Evolutionary conservation across 768 basidiomycete species (phyloP), one percentile per base, ranked within the genome.

Genomic region (Tylopilus plumbeoviolaceoides): DNA sequence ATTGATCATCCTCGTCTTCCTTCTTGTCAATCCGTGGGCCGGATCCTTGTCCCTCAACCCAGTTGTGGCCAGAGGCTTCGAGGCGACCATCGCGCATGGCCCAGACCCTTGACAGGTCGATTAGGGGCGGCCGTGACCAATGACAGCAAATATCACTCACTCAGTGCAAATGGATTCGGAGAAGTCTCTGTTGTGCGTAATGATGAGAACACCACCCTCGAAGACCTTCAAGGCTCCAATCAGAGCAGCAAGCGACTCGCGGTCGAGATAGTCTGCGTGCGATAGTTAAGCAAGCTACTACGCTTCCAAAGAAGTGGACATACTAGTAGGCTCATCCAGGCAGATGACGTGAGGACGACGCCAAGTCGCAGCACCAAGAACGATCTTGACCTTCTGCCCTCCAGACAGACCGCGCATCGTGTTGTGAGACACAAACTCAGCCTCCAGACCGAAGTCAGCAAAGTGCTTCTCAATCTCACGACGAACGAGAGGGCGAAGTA

Each of bases 391-490:
- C 78, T 98, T 98, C 77, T 98, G 95, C 71, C 95, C 95, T 73
- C 95, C 95, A 59, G 94, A 95, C 43, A 97, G 85, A 83, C 95
- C 95, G 56, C 95, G 83, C 97, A 98, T 99, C 63, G 88, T 89
- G 84, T 98, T 99, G 82, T 99, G 97, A 23, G 91, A 91, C 60
- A 95, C 93, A 73, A 99, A 98, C 78, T 98, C 97, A 58, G 97
- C 79, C 77, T 99, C 97, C 64, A 99, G 91, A 77, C 97, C 94
- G 66, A 98, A 98, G 80, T 98, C 95, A 56, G 90, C 91, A 63
- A 98, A 95, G 82, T 98, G 95, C 79, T 95, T 95, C 84, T 98
- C 95, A 58, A 98, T 97, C 77, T 98, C 95, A 60, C 91, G 85
- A 75, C 97, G 93, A 69, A 99, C 97, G 57, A 99, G 90, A 60